These are phyloP conservation scores for Elongisporangium anandrum DNA, from an alignment of 352 stramenopile genomes.

Conservation along the genomic window DNA sequence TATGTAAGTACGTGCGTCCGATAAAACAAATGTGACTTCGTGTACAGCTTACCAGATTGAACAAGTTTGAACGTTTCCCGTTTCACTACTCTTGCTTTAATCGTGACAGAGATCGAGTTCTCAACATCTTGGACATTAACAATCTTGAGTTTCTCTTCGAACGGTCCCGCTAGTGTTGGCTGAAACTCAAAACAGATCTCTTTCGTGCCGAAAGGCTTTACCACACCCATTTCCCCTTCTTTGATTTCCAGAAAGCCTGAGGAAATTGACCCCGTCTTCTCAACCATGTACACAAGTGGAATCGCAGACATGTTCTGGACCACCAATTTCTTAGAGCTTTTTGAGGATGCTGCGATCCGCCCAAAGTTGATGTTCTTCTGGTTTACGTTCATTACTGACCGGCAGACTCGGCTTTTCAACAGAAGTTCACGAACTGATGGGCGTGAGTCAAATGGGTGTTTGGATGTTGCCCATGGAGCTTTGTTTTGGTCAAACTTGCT, in stretches of 20 bases:
- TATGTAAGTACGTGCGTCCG: not conserved
- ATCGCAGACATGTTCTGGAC: slow-evolving; percentile 87
- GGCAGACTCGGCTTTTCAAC: slow-evolving; percentile 79
- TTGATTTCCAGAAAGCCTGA: slow-evolving; percentile 88
- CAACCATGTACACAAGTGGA: slow-evolving; percentile 80
- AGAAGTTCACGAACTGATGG: slow-evolving; percentile 79
- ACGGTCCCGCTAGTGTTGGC: slow-evolving; percentile 76
- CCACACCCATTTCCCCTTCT: slow-evolving; percentile 79
- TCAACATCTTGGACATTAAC: slow-evolving; percentile 87
- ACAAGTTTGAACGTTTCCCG: slow-evolving; percentile 88
- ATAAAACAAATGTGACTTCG: slow-evolving; percentile 1
- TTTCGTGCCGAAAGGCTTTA: slow-evolving; percentile 85
- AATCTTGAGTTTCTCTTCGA: slow-evolving; percentile 89
- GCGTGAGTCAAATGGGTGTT: slow-evolving; percentile 78
- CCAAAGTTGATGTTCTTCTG: slow-evolving; percentile 93
- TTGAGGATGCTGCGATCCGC: slow-evolving; percentile 78
- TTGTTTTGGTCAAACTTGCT: slow-evolving; percentile 55
- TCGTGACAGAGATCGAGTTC: slow-evolving; percentile 85
- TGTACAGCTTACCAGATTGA: slow-evolving; percentile 64
- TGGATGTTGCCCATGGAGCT: slow-evolving; percentile 58
- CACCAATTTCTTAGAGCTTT: slow-evolving; percentile 81
- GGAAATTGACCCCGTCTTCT: slow-evolving; percentile 90
- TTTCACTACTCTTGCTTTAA: slow-evolving; percentile 88
- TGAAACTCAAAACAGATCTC: slow-evolving; percentile 90
- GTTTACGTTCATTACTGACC: slow-evolving; percentile 88